Evolutionary conservation across 306 rosid species (phyloP), one percentile per base, ranked within the genome.

Genomic region (Crataegus laevigata): DNA sequence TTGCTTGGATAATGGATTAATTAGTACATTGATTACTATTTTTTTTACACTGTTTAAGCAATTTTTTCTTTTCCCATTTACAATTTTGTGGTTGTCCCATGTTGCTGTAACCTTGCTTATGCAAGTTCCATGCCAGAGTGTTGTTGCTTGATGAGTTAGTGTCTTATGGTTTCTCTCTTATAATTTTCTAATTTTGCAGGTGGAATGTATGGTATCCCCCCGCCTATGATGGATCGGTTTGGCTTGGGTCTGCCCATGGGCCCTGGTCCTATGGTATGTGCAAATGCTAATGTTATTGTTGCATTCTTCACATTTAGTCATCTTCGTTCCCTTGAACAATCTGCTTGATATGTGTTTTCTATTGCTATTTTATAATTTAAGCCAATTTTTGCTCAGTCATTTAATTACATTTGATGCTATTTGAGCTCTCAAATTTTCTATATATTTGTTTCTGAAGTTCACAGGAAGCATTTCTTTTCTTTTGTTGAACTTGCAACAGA

Each of bases 241-340:
- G 98, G 98, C 76, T 80, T 92, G 70, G 93, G 92, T 81, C 86
- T 92, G 85, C 98, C 97, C 71, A 82, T 92, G 89, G 96, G 88
- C 59, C 98, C 90, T 82, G 92, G 88, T 43, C 69, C 92, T 52
- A 85, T 96, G 99, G 99, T 96, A 89, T 63, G 86, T 79, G 50
- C 42, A 55, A n/a, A 71, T 64, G 69, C 65, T 26, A 47, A 60
- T 38, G 40, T 73, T 14, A 18, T 38, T 72, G 25, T 72, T 38
- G 25, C 52, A 47, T 74, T 40, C 67, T 67, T 24, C 26, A 18
- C n/a, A 25, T 67, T 24, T 26, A 25, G 75, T 50, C 7, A 29
- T 29, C 43, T 8, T 60, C 8, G 6, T n/a, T 29, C 36, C 19
- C 36, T 60, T 6, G 66, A 60, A 26, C 66, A 60, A 22, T 8